Percentiles rank a stretch among this genome's conserved stretches.
phyloP scores from a whole-genome alignment of 1,139 yeast genomes.

The Lizanozyma gosingica region DNA sequence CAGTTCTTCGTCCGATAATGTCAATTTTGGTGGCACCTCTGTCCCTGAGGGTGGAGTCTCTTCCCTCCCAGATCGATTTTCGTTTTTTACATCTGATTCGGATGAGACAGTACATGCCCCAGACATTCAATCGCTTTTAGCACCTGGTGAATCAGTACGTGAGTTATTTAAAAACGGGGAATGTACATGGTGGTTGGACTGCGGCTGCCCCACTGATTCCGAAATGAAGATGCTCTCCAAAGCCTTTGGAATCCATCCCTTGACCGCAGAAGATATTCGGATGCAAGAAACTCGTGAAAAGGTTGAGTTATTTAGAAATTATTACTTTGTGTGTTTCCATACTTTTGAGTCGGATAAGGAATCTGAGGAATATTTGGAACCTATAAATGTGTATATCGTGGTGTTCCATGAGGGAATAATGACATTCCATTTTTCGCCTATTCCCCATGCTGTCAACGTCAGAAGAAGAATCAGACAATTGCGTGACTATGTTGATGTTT shows the following conservation, averaged over 20 bases:
- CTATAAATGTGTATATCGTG: slow-evolving; percentile 31
- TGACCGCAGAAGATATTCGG: slow-evolving; percentile 35
- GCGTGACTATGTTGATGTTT: slow-evolving; percentile 31
- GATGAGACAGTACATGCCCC: slow-evolving; percentile 89
- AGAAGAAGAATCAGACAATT: slow-evolving; percentile 35
- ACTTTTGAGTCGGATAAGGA: slow-evolving; percentile 33
- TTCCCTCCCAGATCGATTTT: slow-evolving; percentile 79
- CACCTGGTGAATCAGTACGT: slow-evolving; percentile 54
- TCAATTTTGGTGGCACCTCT: slow-evolving; percentile 7
- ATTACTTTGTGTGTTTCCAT: slow-evolving; percentile 34
- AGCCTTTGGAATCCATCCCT: slow-evolving; percentile 34
- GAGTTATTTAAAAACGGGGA: slow-evolving; percentile 56
- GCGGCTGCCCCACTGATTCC: slow-evolving; percentile 31
- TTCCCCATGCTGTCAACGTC: slow-evolving; percentile 28
- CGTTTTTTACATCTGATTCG: slow-evolving; percentile 70
- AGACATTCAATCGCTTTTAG: slow-evolving; percentile 67
- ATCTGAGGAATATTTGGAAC: slow-evolving; percentile 31
- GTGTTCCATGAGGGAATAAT: slow-evolving; percentile 31
- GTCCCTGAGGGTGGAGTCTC: slow-evolving; percentile 9
- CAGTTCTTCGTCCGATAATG: too few species aligned
- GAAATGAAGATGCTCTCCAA: slow-evolving; percentile 31
- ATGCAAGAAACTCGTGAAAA: slow-evolving; percentile 37
- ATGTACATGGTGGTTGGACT: slow-evolving; percentile 39
- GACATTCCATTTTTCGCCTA: slow-evolving; percentile 29
- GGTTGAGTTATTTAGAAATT: slow-evolving; percentile 29